Percentiles rank a stretch among this genome's conserved stretches.
These are phyloP conservation scores for Jackrogersella minutella DNA, from an alignment of 495 filamentous ascomycete species.

Conservation along the genomic window DNA sequence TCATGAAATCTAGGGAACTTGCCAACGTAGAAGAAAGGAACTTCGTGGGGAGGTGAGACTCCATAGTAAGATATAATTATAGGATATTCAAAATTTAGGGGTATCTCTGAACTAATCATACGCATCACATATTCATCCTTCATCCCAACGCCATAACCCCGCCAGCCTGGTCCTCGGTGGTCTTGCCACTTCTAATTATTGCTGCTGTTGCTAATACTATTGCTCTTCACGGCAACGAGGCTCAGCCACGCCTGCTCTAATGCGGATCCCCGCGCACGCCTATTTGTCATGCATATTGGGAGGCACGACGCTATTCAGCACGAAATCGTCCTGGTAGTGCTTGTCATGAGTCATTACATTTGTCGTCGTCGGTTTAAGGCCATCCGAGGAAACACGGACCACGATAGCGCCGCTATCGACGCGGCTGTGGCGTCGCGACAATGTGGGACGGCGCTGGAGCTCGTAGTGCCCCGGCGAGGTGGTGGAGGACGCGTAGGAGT, in stretches of 20 bases:
- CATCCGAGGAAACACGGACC: no score
- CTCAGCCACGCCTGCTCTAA: constrained; percentile 16
- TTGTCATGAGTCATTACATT: no score
- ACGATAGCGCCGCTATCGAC: no score
- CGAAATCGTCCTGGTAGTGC: constrained; percentile 31
- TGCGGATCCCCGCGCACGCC: constrained; percentile 5
- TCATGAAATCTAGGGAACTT: no score
- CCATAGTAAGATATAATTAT: background rate
- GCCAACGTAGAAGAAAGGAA: no score
- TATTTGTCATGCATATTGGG: constrained; percentile 10
- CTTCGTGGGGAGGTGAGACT: background rate
- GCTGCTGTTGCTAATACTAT: background rate
- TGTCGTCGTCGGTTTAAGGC: no score
- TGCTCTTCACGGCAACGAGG: constrained; percentile 1
- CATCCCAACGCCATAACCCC: background rate
- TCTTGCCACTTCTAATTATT: background rate
- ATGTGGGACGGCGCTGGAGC: no score
- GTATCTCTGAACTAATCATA: constrained; percentile 10
- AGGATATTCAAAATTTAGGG: background rate
- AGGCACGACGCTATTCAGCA: constrained; percentile 14
- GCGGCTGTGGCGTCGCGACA: no score
- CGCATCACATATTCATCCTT: background rate
- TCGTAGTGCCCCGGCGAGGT: background rate
- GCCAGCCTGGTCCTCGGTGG: background rate
- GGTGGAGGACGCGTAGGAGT: background rate